These are phyloP conservation scores for Lasiodiplodia hormozganensis DNA, from an alignment of 2,329 filamentous ascomycete species.

Conservation along the genomic window DNA sequence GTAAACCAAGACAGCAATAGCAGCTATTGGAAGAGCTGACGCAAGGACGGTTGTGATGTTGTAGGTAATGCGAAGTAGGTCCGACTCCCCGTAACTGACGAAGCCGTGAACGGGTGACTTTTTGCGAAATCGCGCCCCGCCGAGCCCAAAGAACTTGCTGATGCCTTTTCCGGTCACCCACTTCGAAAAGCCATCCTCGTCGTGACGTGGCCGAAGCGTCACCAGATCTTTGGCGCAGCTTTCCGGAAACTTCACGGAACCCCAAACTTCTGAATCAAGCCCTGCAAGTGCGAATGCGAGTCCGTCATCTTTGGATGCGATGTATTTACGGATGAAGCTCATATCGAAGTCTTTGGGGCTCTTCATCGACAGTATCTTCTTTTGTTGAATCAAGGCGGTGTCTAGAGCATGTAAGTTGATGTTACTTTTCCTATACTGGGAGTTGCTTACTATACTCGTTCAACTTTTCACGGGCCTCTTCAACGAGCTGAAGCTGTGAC, in stretches of 20 bases:
- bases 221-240: not conserved
- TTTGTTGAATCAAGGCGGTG: slow-evolving; percentile 29
- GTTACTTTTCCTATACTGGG: no score
- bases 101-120: not conserved
- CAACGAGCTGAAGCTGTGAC: not conserved
- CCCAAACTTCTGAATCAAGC: not conserved
- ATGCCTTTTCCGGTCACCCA: not conserved
- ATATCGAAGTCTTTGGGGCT: slow-evolving; percentile 28
- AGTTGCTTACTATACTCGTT: slow-evolving; percentile 9
- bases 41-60: not conserved
- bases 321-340: slow-evolving; percentile 29
- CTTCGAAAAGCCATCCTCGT: not conserved
- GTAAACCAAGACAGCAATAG: not conserved
- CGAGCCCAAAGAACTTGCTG: not conserved
- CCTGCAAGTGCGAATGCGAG: slow-evolving; percentile 18
- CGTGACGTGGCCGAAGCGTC: not conserved
- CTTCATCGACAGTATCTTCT: slow-evolving; percentile 24
- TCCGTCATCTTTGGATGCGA: slow-evolving; percentile 20
- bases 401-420: not conserved
- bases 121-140: not conserved
- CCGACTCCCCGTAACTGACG: not conserved
- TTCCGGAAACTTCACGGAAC: no score
- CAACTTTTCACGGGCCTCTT: slow-evolving; percentile 1
- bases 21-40: not conserved
- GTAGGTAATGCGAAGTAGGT: not conserved